These are phyloP conservation scores for Fraxinus excelsior DNA, from an alignment of 257 asterid species.

Conservation along the genomic window DNA sequence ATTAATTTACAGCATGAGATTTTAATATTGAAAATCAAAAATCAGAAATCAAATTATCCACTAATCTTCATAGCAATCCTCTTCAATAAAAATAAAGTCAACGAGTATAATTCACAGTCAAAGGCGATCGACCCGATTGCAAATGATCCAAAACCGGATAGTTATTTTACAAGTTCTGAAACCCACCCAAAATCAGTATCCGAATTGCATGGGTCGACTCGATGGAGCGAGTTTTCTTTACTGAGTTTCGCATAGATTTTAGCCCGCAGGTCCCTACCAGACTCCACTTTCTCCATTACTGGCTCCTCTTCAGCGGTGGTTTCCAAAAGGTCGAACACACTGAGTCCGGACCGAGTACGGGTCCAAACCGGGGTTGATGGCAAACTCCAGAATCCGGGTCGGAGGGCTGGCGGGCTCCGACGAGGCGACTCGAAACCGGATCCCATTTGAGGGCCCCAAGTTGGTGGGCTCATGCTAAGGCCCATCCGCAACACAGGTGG, in stretches of 20 bases:
- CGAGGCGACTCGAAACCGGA: slow-evolving; percentile 32
- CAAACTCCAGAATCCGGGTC: slow-evolving; percentile 32
- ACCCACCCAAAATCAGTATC: neutral
- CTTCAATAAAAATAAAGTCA: neutral
- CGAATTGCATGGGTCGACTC: slow-evolving; percentile 2
- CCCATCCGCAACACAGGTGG: slow-evolving; percentile 40
- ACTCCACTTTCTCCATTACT: slow-evolving; percentile 50
- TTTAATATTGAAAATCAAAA: neutral
- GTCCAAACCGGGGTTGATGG: slow-evolving; percentile 28
- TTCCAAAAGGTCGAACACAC: slow-evolving; percentile 23
- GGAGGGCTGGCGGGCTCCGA: slow-evolving; percentile 28
- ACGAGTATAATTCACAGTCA: neutral
- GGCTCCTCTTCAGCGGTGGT: slow-evolving; percentile 33
- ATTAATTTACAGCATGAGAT: no score
- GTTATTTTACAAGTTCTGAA: neutral
- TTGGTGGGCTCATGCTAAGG: slow-evolving; percentile 27
- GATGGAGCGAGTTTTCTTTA: slow-evolving; percentile 45
- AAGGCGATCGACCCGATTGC: no score
- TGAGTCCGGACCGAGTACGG: slow-evolving; percentile 23
- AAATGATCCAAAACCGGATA: no score
- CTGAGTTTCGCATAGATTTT: slow-evolving; percentile 47
- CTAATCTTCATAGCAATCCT: neutral
- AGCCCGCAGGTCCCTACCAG: slow-evolving; percentile 46
- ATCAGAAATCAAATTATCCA: neutral
- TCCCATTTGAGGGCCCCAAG: slow-evolving; percentile 42